These are phyloP conservation scores for Taphrina deformans DNA, from an alignment of 1,139 yeast genomes.

Conservation along the genomic window DNA sequence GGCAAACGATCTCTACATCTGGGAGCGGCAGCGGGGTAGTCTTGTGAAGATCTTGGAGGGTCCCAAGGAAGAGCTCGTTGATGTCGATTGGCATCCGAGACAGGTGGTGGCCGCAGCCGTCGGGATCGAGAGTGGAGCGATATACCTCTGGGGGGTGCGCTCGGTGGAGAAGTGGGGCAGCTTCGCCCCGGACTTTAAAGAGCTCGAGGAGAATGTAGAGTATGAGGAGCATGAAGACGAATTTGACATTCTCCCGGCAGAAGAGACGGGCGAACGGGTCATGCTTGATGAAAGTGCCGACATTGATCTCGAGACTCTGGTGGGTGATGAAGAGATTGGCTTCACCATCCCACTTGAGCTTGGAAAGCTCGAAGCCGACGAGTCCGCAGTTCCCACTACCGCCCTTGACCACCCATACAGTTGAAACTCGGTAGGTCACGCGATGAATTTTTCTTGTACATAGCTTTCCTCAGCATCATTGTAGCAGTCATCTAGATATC, in stretches of 20 bases:
- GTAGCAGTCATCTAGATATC: too few species aligned
- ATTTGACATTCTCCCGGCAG: constrained; percentile 60
- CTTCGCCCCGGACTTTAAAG: constrained; percentile 93
- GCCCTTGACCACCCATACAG: too few species aligned
- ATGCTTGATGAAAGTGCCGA: constrained; percentile 25
- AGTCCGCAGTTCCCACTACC: too few species aligned
- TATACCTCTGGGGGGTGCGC: constrained; percentile 79
- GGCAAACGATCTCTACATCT: constrained; percentile 82
- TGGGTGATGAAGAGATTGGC: constrained; percentile 1
- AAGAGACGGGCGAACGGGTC: constrained; percentile 28
- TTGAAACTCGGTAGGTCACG: too few species aligned
- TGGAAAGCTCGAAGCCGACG: background rate
- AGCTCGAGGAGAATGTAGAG: constrained; percentile 86
- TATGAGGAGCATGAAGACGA: constrained; percentile 90
- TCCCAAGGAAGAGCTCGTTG: constrained; percentile 78
- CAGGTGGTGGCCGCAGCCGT: constrained; percentile 80
- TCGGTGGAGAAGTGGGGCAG: constrained; percentile 97
- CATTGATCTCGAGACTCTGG: constrained; percentile 15
- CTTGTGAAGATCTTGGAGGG: constrained; percentile 87
- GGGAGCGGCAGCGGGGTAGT: constrained; percentile 91
- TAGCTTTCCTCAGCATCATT: too few species aligned
- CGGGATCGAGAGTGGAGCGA: constrained; percentile 80
- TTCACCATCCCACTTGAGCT: constrained; percentile 19
- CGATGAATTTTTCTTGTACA: too few species aligned
- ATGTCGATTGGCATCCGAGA: constrained; percentile 74